Conservation (phyloP, 768 basidiomycete genomes). For the Tylopilus vinaceipallidus region DNA sequence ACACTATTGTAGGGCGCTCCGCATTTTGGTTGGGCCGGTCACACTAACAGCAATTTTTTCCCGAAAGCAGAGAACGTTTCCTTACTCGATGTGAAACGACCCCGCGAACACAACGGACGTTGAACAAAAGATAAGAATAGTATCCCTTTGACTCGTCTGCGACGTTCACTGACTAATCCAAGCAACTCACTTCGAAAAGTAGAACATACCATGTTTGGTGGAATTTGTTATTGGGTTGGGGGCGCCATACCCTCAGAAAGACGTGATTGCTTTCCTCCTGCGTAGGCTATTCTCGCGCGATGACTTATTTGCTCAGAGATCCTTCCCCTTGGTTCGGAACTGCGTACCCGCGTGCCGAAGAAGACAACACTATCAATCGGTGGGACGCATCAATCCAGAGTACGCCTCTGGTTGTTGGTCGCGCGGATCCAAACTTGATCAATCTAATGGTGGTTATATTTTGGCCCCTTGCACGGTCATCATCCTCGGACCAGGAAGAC, state of each 20-base stretch:
- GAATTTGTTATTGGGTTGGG: neutral
- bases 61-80: neutral
- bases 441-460: neutral
- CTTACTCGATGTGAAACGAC: neutral
- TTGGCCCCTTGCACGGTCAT: neutral
- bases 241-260: conserved; percentile 3
- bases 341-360: neutral
- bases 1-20: neutral
- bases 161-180: neutral
- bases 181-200: neutral
- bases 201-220: neutral
- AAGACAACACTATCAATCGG: neutral
- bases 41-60: neutral
- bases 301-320: conserved; percentile 1
- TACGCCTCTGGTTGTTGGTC: neutral
- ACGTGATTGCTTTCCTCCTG: neutral
- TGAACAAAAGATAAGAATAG: neutral
- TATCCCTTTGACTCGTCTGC: neutral
- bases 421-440: neutral
- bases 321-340: neutral
- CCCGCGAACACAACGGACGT: neutral
- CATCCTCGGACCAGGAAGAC: neutral
- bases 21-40: neutral
- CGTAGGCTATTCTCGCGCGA: conserved; percentile 1
- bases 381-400: neutral